phyloP scores from a whole-genome alignment of 2,329 filamentous ascomycete species.

The Ceratocystis diversiconidia region DNA sequence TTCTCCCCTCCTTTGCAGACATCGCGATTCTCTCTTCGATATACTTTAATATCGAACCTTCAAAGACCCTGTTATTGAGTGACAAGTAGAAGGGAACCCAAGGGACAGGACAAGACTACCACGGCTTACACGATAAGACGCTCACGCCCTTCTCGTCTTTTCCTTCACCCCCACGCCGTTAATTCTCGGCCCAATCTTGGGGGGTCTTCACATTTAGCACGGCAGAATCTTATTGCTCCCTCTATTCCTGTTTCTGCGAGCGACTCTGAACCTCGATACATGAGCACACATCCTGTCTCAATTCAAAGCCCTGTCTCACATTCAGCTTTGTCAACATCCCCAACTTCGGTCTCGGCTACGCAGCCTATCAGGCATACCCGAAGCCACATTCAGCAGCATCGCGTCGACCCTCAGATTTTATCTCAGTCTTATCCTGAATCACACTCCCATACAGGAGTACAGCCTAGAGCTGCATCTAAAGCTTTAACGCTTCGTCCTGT shows the following conservation, averaged over 20 bases:
- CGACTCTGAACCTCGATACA: not conserved
- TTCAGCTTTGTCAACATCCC: not conserved
- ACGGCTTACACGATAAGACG: conserved; percentile 9
- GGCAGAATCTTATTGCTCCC: not conserved
- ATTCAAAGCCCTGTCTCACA: not conserved
- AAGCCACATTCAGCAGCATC: not conserved
- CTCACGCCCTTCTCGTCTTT: not conserved
- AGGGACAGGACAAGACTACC: not conserved
- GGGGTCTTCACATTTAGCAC: not conserved
- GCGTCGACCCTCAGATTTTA: not conserved
- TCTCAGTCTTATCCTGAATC: not conserved
- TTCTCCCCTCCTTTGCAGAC: not conserved
- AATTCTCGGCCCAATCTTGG: not conserved
- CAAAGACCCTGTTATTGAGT: not conserved
- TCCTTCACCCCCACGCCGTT: not conserved
- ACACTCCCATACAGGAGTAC: not conserved
- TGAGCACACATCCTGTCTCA: not conserved
- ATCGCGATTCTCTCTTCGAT: not conserved
- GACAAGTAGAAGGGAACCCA: not conserved
- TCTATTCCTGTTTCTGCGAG: not conserved
- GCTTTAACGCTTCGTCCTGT: not conserved
- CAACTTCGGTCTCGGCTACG: not conserved
- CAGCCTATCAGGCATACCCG: not conserved
- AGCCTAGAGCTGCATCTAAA: not conserved
- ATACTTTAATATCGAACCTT: not conserved